Conservation (phyloP, 306 rosid species). For the Medicago arabica region DNA sequence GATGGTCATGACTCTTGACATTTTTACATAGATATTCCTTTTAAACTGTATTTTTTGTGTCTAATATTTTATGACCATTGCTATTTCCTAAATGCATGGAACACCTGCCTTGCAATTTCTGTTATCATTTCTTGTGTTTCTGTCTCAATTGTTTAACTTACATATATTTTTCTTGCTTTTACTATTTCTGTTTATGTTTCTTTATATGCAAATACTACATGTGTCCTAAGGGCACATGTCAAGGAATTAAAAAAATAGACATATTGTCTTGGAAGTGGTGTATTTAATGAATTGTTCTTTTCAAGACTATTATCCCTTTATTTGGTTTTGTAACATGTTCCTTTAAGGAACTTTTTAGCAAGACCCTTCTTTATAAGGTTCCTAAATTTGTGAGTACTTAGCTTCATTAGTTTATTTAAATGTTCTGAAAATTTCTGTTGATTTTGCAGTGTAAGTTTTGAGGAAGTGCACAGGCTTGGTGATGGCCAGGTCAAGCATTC, state of each 20-base stretch:
- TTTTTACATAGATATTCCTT: slow-evolving; percentile 17
- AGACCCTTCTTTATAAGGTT: not conserved
- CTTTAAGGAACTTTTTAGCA: too few relatives aligned
- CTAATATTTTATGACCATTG: slow-evolving; percentile 4
- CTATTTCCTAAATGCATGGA: slow-evolving; percentile 32
- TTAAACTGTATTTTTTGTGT: slow-evolving; percentile 27
- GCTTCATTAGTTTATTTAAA: slow-evolving; percentile 30
- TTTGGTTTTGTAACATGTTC: too few relatives aligned
- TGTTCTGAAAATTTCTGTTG: slow-evolving; percentile 39
- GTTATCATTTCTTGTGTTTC: slow-evolving; percentile 27
- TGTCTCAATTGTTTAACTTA: slow-evolving; percentile 26
- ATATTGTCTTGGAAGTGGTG: too few relatives aligned
- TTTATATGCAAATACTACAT: not conserved
- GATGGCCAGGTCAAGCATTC: slow-evolving; percentile 99
- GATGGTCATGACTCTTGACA: slow-evolving; percentile 6
- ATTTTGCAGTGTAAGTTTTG: slow-evolving; percentile 85
- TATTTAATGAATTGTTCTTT: too few relatives aligned
- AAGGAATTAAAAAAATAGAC: too few relatives aligned
- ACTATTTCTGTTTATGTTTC: slow-evolving; percentile 4
- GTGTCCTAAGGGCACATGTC: too few relatives aligned
- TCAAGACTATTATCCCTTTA: too few relatives aligned
- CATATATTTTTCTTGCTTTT: slow-evolving; percentile 26
- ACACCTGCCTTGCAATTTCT: slow-evolving; percentile 2
- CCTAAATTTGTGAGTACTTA: slow-evolving; percentile 34
- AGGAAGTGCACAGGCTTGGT: slow-evolving; percentile 95